Evolutionary conservation across 2,329 filamentous ascomycete species (phyloP), one percentile per base, ranked within the genome.

Genomic region (Diaporthe eres): DNA sequence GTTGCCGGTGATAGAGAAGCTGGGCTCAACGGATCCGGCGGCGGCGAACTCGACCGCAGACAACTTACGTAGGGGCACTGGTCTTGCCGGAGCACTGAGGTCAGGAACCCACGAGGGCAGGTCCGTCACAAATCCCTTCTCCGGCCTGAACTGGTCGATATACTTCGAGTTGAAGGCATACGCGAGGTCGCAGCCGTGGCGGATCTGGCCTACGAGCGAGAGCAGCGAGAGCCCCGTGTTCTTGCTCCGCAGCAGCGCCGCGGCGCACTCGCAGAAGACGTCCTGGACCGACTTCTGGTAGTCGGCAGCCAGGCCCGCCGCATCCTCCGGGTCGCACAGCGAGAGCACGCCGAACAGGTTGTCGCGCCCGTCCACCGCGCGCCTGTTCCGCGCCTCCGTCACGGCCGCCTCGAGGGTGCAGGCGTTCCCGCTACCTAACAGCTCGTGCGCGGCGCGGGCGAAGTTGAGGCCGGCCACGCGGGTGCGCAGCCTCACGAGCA

Each of bases 261-360:
- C 58, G 37, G 58, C 58, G 34, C 34, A 42, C 4, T 61, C 58
- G n/a, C 37, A 42, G 37, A 25, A 61, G 58, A 61, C 58, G 6
- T 61, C 37, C 37, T 42, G 58, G 37, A 42, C 58, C 4, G 58
- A 42, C n/a, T 61, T 61, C 58, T 61, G 37, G 58, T 61, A 61
- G 58, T 61, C 58, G n/a, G 37, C 58, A 44, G 37, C 37, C 37
- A 61, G 58, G 3, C 58, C 58, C n/a, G 37, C 37, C 22, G 58
- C 5, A 19, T 61, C 37, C 12, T 25, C 58, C n/a, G 58, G 58
- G 58, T 42, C 22, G 17, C 58, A 61, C 22, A 61, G n/a, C 58
- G 58, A 61, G 17, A 61, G 58, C 34, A 61, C 58, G 5, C 34
- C 58, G 22, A 42, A 61, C 22, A 61, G 13, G 1, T 61, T 42